A percentile compares a stretch with the other conserved stretches of the same genome.
These are phyloP conservation scores for Fusarium aywerte DNA, from an alignment of 2,329 filamentous ascomycete genomes.

Conservation along the genomic window DNA sequence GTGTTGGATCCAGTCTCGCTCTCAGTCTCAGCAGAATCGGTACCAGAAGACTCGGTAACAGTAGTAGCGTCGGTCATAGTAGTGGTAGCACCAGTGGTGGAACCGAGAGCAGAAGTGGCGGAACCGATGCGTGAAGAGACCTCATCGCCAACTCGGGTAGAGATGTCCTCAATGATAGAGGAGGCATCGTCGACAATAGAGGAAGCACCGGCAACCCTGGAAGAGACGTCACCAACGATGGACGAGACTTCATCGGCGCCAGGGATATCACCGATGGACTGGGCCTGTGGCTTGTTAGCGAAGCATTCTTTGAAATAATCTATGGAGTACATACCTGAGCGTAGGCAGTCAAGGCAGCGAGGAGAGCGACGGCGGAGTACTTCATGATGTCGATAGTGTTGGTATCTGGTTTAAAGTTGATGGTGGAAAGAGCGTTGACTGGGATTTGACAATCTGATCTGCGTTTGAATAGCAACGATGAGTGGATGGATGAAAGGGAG, in stretches of 20 bases:
- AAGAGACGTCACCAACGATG: constrained; percentile 24
- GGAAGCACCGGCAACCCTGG: constrained; percentile 17
- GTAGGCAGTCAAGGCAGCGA: constrained; percentile 47
- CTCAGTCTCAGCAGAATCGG: constrained; percentile 30
- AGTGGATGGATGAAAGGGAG: constrained; percentile 9
- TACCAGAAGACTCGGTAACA: constrained; percentile 24
- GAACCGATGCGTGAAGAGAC: constrained; percentile 17
- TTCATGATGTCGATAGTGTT: constrained; percentile 49
- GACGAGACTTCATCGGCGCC: constrained; percentile 23
- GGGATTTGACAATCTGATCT: constrained; percentile 11
- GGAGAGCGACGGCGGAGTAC: constrained; percentile 50
- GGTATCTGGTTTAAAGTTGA: constrained; percentile 9
- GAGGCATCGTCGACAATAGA: constrained; percentile 5
- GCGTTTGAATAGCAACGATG: constrained; percentile 17
- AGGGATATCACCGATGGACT: constrained; percentile 21
- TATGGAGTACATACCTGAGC: constrained; percentile 23
- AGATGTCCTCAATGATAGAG: constrained; percentile 15
- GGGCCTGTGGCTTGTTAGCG: constrained; percentile 27
- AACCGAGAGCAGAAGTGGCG: neutral
- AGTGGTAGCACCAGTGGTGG: neutral
- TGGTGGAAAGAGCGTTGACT: constrained; percentile 17
- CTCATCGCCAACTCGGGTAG: constrained; percentile 19
- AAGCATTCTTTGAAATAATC: neutral
- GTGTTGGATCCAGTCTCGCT: constrained; percentile 26
- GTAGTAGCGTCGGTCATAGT: constrained; percentile 1